Evolutionary conservation across 345 rosid species (phyloP), one percentile per base, ranked within the genome.

Genomic region (Eucalyptus sideroxylon): DNA sequence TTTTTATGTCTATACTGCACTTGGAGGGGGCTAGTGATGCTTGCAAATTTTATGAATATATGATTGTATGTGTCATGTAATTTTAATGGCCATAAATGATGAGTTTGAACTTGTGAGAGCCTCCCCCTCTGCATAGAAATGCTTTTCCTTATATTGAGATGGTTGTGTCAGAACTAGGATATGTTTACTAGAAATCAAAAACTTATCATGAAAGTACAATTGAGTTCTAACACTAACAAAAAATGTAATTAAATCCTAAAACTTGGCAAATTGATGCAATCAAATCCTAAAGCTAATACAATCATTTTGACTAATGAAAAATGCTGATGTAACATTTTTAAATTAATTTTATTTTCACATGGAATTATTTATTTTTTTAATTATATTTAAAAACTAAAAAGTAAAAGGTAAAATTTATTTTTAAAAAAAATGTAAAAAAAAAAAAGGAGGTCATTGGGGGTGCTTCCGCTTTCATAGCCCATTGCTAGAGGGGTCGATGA

Each of bases 401-500:
- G 9, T 51, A 53, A 19, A 53, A 17, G 24, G 56, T 53, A 53
- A 53, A 53, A 17, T 17, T 19, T 53, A 7, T 51, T 53, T 6
- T n/a, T n/a, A n/a, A n/a, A 17, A 51, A 51, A 51, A 51, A 51
- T 6, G 4, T 16, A 17, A 17, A 19, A 51, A 3, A 53, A 16
- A 51, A 17, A 17, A 53, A 53, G 9, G 23, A 9, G 9, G 56
- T 53, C 56, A 53, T 53, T 53, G 1, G 9, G 56, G 56, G 56
- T 4, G 9, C 24, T 53, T 53, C 4, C 23, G 0, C 10, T 8
- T 8, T 17, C 1, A 2, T 2, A 19, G 3, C 56, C 56, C 56
- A 53, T 53, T 16, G 4, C 1, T 51, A 0, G 56, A 7, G 9
- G 56, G 23, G 56, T 2, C 24, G 10, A 53, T 53, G 24, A 53